phyloP scores from a whole-genome alignment of 768 basidiomycete species.

The Tricholoma bakamatsutake region DNA sequence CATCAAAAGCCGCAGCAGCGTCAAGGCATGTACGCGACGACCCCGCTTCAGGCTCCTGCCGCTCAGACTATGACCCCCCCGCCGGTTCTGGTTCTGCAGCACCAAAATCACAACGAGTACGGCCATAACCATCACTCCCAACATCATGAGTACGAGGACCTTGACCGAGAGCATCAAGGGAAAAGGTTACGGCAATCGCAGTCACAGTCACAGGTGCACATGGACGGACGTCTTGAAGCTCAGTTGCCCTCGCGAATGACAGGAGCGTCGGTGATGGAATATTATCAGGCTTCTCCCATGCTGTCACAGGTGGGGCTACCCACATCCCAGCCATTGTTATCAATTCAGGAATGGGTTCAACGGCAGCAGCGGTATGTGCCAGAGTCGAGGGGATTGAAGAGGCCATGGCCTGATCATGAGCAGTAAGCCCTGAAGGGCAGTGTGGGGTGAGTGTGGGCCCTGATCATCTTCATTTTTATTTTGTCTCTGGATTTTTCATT shows the following conservation, averaged over 20 bases:
- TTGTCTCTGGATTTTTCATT: neutral
- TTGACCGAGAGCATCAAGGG: neutral
- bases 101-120: neutral
- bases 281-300: neutral
- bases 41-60: neutral
- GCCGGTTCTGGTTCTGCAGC: neutral
- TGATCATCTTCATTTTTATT: neutral
- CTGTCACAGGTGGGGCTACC: neutral
- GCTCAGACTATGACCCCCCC: neutral
- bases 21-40: neutral
- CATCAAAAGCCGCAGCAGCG: neutral
- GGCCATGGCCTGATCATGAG: neutral
- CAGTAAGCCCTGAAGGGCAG: neutral
- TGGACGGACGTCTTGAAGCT: neutral
- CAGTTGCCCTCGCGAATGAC: neutral
- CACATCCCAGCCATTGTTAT: neutral
- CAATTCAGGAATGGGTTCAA: neutral
- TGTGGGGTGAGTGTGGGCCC: neutral
- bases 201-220: neutral
- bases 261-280: neutral
- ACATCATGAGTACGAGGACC: neutral
- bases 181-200: neutral
- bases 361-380: neutral
- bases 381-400: neutral
- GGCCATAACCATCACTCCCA: neutral